These are phyloP conservation scores for Dimargaris xerosporica DNA, from an alignment of 192 early-diverging fungal species.

Conservation along the genomic window DNA sequence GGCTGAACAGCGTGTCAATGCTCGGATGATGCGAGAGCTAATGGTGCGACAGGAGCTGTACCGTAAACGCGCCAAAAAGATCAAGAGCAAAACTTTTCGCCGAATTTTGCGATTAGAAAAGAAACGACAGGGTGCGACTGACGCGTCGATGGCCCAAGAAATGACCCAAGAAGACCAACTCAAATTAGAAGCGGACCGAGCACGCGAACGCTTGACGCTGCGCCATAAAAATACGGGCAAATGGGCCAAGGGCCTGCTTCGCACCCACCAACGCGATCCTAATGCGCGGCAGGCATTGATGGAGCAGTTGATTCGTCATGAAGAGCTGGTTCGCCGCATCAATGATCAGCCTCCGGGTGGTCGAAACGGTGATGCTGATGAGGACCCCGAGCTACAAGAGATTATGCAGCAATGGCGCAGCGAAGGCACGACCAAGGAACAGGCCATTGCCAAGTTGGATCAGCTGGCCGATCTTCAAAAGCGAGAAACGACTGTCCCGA, in stretches of 20 bases:
- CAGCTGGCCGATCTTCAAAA: constrained; percentile 22
- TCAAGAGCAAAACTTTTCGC: constrained; percentile 92
- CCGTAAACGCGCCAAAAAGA: constrained; percentile 83
- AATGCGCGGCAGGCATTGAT: constrained; percentile 61
- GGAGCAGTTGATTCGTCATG: constrained; percentile 69
- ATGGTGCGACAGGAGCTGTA: constrained; percentile 89
- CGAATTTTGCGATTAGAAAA: constrained; percentile 76
- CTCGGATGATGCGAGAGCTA: constrained; percentile 80
- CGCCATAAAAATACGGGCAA: constrained; percentile 92
- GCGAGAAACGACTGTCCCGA: constrained; percentile 11
- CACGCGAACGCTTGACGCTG: constrained; percentile 81
- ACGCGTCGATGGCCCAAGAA: constrained; percentile 39
- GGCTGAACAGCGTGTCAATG: constrained; percentile 50
- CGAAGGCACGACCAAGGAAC: constrained; percentile 30
- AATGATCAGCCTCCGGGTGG: constrained; percentile 29
- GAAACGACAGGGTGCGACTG: constrained; percentile 32
- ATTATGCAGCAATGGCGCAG: constrained; percentile 24
- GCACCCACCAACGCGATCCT: constrained; percentile 36
- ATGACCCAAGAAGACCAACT: constrained; percentile 44
- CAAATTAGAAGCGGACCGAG: constrained; percentile 61
- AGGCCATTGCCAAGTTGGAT: constrained; percentile 25
- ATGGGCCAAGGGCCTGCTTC: constrained; percentile 81
- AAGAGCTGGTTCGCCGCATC: constrained; percentile 69
- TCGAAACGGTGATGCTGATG: constrained; percentile 38
- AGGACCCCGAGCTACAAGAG: constrained; percentile 17